Conservation (phyloP, 441 rosid species). For the Croton setiger region DNA sequence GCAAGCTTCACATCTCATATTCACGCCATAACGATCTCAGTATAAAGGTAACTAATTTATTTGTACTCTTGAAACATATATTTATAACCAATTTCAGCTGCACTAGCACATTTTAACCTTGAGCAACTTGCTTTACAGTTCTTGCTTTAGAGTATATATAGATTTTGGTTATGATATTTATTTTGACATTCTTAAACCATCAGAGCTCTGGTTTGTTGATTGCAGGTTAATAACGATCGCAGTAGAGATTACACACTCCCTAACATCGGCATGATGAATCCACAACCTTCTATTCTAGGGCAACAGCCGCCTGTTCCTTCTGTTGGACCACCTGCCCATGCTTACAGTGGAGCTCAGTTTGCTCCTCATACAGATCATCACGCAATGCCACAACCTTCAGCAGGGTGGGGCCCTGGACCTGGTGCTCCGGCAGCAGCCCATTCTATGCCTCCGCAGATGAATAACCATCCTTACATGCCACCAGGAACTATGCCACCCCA, state of each 20-base stretch:
- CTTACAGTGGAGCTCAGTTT: slow-evolving; percentile 43
- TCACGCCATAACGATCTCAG: slow-evolving; percentile 97
- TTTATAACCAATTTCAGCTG: not conserved
- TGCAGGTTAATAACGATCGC: slow-evolving; percentile 87
- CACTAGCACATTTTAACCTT: not conserved
- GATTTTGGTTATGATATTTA: not conserved
- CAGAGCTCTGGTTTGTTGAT: not conserved
- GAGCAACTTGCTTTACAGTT: not conserved
- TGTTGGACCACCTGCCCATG: slow-evolving; percentile 41
- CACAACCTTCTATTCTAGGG: slow-evolving; percentile 64
- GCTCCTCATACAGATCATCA: slow-evolving; percentile 33
- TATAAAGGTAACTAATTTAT: slow-evolving; percentile 59
- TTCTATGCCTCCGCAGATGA: slow-evolving; percentile 50
- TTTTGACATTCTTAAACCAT: not conserved
- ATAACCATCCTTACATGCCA: slow-evolving; percentile 52
- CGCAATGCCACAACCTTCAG: slow-evolving; percentile 45
- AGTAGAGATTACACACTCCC: slow-evolving; percentile 89
- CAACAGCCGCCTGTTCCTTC: slow-evolving; percentile 53
- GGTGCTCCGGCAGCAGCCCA: slow-evolving; percentile 41
- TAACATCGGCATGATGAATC: slow-evolving; percentile 42
- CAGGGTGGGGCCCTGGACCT: slow-evolving; percentile 60
- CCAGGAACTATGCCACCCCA: slow-evolving; percentile 45
- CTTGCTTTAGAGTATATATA: not conserved
- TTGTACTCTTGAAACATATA: not conserved
- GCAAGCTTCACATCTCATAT: slow-evolving; percentile 94